Evolutionary conservation across 2,329 filamentous ascomycete species (phyloP), one percentile per base, ranked within the genome.

Genomic region (Alternaria arbusti): DNA sequence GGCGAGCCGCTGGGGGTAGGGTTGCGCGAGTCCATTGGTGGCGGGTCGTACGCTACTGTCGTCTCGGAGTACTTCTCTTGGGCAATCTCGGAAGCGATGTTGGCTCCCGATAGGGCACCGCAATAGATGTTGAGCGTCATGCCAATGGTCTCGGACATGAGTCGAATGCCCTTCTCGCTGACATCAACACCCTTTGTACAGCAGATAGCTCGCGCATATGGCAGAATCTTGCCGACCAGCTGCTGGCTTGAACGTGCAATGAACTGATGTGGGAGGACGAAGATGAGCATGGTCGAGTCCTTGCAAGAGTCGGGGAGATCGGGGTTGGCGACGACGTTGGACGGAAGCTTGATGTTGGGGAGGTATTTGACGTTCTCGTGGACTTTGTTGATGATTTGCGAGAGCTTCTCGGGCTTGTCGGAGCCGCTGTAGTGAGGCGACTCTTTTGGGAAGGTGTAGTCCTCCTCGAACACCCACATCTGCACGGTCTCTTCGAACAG

Each of bases 341-440:
- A 75, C 5, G 96, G 96, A 2, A 99, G 88, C 30, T 86, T 84
- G 77, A 99, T 92, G 73, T 89, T 89, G n/a, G 95, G 93, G 10
- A 99, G 91, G 83, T 99, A 99, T 83, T 98, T 99, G 84, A 97
- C 87, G 82, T 99, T 99, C 84, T 99, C 96, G 83, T 98, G 94
- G 75, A 91, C 83, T 47, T 86, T 87, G 85, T 99, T 99, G 88
- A 99, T 97, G 72, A 99, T 82, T 55, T 88, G 81, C 8, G 96
- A 97, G 80, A 99, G 90, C 83, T 97, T 97, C 80, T 96, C 92
- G 4, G 91, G 88, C 67, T 88, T 85, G 67, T 85, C 81, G 23
- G 83, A 85, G 62, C 86, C 82, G 73, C 91, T 86, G 85, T 93
- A 94, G 82, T 93, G 87, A 70, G 88, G 89, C 52, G 92, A 95